Conservation (phyloP, 345 rosid species). For the Clarkia xantiana region DNA sequence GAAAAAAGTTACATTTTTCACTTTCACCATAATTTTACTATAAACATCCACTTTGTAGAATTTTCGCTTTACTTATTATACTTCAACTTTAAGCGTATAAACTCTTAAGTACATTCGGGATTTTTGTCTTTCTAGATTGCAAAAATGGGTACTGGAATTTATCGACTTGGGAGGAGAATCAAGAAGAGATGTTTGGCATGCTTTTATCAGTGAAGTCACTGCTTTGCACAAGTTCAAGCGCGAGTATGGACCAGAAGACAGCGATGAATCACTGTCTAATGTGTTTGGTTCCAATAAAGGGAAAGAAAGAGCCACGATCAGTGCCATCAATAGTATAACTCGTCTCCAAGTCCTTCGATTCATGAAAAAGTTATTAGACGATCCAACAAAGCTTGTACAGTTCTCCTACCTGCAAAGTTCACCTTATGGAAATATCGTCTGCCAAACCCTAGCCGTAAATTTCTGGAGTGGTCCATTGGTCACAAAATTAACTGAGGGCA, state of each 20-base stretch:
- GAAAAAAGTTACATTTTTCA: no score
- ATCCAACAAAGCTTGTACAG: constrained; percentile 75
- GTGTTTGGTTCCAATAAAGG: constrained; percentile 79
- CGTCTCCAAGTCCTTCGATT: constrained; percentile 87
- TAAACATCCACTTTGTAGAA: no score
- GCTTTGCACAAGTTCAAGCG: constrained; percentile 59
- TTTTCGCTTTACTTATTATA: no score
- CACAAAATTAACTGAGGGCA: constrained; percentile 32
- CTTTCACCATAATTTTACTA: no score
- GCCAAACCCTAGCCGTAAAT: constrained; percentile 70
- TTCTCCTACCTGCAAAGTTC: constrained; percentile 74
- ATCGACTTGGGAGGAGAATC: constrained; percentile 92
- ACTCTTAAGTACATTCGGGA: background rate
- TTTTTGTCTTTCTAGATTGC: constrained; percentile 30
- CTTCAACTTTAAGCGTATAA: no score
- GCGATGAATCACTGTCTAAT: constrained; percentile 39
- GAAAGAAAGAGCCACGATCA: constrained; percentile 50
- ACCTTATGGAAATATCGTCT: constrained; percentile 61
- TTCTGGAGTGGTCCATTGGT: constrained; percentile 83
- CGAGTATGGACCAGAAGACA: constrained; percentile 64
- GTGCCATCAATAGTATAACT: constrained; percentile 60
- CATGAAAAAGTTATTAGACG: constrained; percentile 65
- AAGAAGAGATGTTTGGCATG: constrained; percentile 94
- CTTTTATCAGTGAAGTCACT: constrained; percentile 65
- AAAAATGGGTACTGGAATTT: constrained; percentile 79